Conservation (phyloP, 2,329 filamentous ascomycete species). For the Ceratocystis smalleyi region DNA sequence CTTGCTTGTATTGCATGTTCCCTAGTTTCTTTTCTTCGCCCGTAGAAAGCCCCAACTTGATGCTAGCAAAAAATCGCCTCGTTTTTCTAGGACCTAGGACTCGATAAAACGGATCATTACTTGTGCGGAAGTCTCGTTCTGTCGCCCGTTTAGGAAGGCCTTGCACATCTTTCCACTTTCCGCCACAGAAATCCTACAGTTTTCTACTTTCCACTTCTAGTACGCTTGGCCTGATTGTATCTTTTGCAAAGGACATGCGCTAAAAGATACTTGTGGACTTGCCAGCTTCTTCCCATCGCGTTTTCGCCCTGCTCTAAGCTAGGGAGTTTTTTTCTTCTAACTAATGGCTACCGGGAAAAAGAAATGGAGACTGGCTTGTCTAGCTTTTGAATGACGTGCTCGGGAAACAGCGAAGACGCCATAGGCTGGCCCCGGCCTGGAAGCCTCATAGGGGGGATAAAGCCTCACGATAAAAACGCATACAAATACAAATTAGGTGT, state of each 20-base stretch:
- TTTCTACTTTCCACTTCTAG: not conserved
- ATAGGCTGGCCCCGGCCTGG: conserved; percentile 6
- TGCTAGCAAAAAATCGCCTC: not conserved
- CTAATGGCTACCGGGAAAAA: not conserved
- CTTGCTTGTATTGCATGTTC: not conserved
- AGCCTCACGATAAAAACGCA: not conserved
- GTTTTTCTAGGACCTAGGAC: not conserved
- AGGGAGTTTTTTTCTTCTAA: not conserved
- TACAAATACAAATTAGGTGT: not conserved
- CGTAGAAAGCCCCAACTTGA: no score
- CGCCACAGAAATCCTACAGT: not conserved
- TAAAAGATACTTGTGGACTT: not conserved
- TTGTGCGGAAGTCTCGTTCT: not conserved
- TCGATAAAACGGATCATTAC: no score
- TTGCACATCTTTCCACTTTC: not conserved
- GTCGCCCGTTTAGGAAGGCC: not conserved
- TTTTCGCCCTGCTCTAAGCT: not conserved
- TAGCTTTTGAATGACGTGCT: conserved; percentile 25
- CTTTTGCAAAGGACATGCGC: not conserved
- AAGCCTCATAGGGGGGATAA: not conserved
- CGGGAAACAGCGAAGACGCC: conserved; percentile 20
- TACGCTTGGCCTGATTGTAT: not conserved
- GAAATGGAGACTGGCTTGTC: conserved; percentile 9
- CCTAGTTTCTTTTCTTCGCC: not conserved
- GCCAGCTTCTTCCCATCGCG: not conserved